Base-by-base conservation (phyloP, 495 filamentous ascomycete species). In the Penicillium paradoxum region DNA sequence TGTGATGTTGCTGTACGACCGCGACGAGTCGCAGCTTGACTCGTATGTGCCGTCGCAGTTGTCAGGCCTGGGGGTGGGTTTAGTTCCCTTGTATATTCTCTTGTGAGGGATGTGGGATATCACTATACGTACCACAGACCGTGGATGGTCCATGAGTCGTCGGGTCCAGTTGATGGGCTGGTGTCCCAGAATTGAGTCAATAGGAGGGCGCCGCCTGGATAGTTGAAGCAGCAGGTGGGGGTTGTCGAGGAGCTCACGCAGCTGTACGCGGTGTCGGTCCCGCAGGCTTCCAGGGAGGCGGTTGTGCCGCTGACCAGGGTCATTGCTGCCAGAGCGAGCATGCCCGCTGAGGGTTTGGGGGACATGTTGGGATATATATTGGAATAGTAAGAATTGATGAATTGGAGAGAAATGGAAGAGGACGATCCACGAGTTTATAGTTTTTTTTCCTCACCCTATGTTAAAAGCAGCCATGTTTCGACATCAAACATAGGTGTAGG, bases 151-250 rank as follows among this genome's bases (percentile, higher is more conserved):
- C 88, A 93, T 42, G 82, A 83, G 60, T 91, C 79, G n/a, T 72
- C 71, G 1, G 83, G 85, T 0, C 84, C 85, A 2, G 79, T 80
- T 24, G 81, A 68, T 8, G 83, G 82, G 59, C 82, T 64, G 0
- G 79, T 77, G 59, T 92, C 88, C 88, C 88, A 95, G 74, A 93
- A 91, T 57, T 92, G 88, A 14, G 88, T 89, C 61, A 82, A 79
- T 34, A 91, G 72, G 22, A 92, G 67, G 43, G 85, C 78, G 6
- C 89, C 89, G 21, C 88, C 87, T 0, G 86, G 86, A 44, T 79
- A 70, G 51, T 90, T 85, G 68, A 85, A 89, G 73, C 89, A 93
- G 73, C 89, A 92, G 17, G 78, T 78, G 52, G 83, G 71, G n/a
- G 68, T 43, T 50, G 63, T 57, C 32, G 64, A 62, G 14, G 63